These are phyloP conservation scores for Stachybotrys chartarum DNA, from an alignment of 2,329 filamentous ascomycete species.

Conservation along the genomic window DNA sequence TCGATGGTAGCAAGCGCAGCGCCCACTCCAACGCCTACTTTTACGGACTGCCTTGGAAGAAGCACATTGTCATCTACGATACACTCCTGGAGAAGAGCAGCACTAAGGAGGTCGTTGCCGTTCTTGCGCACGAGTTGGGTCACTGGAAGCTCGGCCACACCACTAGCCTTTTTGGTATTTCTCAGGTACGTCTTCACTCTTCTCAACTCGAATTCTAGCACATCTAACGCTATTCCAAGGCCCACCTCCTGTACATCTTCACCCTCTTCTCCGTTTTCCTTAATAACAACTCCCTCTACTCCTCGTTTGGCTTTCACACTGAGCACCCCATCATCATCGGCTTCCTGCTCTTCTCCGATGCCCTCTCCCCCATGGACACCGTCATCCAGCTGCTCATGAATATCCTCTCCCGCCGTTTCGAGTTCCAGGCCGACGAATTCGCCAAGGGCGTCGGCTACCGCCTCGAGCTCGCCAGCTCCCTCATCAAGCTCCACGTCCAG, in stretches of 20 bases:
- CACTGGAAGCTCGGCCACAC: conserved; percentile 98
- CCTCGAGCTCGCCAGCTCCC: conserved; percentile 71
- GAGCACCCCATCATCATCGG: conserved; percentile 91
- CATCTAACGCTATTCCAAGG: conserved; percentile 36
- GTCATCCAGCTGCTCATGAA: conserved; percentile 95
- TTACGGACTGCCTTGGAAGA: conserved; percentile 97
- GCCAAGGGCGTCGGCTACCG: conserved; percentile 79
- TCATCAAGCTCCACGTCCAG: conserved; percentile 97
- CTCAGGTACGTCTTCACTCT: conserved; percentile 48
- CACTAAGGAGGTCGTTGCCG: conserved; percentile 85
- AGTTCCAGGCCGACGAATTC: conserved; percentile 94
- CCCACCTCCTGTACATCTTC: conserved; percentile 95
- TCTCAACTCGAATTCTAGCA: conserved; percentile 2
- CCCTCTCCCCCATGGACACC: conserved; percentile 91
- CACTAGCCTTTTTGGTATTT: conserved; percentile 81
- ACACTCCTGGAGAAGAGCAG: conserved; percentile 94
- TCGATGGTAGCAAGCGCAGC: conserved; percentile 82
- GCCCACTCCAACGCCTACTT: conserved; percentile 92
- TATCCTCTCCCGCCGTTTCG: conserved; percentile 85
- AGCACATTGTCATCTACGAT: conserved; percentile 99
- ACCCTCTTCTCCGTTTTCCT: conserved; percentile 95
- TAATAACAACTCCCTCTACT: conserved; percentile 86
- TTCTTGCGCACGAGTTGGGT: conserved; percentile 90
- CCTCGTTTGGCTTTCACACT: conserved; percentile 79
- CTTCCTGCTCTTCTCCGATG: conserved; percentile 95